Evolutionary conservation across 225 moss, liverwort and hornwort species (phyloP).

Genomic region (Pleurozium schreberi): DNA sequence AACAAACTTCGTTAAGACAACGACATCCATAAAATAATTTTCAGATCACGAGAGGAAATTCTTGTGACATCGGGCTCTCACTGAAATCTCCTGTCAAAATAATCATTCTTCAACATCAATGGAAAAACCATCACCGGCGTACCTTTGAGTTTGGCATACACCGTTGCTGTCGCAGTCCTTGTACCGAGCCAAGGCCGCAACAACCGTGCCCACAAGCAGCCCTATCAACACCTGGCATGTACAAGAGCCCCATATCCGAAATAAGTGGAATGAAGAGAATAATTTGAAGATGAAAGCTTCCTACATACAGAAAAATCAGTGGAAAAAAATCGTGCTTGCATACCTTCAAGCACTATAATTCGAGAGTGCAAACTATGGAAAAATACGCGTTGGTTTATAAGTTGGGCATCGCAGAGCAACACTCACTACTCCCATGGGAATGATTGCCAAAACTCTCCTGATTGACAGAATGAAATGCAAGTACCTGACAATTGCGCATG

Average conservation of each 20-base stretch:
- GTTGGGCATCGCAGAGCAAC: neutral
- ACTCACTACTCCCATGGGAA: neutral
- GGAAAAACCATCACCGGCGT: neutral
- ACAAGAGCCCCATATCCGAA: neutral
- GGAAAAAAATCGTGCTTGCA: neutral
- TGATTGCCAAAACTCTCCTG: neutral
- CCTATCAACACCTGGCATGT: constrained; percentile 43
- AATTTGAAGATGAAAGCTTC: neutral
- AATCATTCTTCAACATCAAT: neutral
- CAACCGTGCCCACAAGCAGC: constrained; percentile 31
- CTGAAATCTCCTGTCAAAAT: neutral
- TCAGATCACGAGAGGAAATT: neutral
- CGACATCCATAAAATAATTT: neutral
- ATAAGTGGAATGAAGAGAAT: neutral
- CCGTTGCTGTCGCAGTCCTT: constrained; percentile 17
- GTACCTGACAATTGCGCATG: constrained; percentile 52
- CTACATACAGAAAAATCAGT: neutral
- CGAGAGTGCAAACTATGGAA: neutral
- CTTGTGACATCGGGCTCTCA: too few relatives aligned
- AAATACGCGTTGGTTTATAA: neutral
- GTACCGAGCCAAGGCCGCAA: constrained; percentile 26
- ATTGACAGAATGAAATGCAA: neutral
- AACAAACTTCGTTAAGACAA: neutral
- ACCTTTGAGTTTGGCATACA: neutral
- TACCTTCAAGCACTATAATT: neutral